Conservation (phyloP, 2,329 filamentous ascomycete species). For the Apiospora marii region DNA sequence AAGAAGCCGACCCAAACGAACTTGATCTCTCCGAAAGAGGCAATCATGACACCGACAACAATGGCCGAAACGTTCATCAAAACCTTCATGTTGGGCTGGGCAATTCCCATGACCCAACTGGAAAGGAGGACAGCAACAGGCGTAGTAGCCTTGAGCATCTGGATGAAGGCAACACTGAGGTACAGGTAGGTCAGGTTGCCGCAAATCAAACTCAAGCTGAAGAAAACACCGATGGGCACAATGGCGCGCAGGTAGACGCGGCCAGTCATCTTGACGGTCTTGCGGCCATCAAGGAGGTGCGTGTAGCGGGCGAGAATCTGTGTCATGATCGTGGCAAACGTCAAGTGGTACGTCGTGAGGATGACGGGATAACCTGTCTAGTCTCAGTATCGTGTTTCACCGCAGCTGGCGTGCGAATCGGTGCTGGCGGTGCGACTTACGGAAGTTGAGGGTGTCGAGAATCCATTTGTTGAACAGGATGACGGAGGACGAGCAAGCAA, state of each 20-base stretch:
- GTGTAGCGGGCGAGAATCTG: conserved; percentile 93
- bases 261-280: conserved; percentile 96
- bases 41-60: conserved; percentile 92
- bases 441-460: conserved; percentile 83
- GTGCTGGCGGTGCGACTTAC: conserved; percentile 58
- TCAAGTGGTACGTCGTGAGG: conserved; percentile 94
- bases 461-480: conserved; percentile 99
- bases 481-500: conserved; percentile 88
- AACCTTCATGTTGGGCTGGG: conserved; percentile 83
- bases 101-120: conserved; percentile 86
- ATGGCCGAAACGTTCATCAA: conserved; percentile 95
- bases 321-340: conserved; percentile 93
- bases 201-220: conserved; percentile 95
- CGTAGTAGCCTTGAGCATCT: conserved; percentile 99
- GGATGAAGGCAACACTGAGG: conserved; percentile 94
- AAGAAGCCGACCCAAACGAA: conserved; percentile 84
- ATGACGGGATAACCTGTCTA: conserved; percentile 73
- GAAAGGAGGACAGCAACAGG: conserved; percentile 92
- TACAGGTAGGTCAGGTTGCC: conserved; percentile 96
- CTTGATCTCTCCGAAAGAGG: conserved; percentile 93
- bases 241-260: conserved; percentile 92
- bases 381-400: conserved; percentile 40
- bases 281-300: conserved; percentile 87
- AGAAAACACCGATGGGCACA: conserved; percentile 93
- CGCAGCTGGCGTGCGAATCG: conserved; percentile 34